phyloP scores from a whole-genome alignment of 495 filamentous ascomycete species.

The Pyrenopolyporus hunteri region DNA sequence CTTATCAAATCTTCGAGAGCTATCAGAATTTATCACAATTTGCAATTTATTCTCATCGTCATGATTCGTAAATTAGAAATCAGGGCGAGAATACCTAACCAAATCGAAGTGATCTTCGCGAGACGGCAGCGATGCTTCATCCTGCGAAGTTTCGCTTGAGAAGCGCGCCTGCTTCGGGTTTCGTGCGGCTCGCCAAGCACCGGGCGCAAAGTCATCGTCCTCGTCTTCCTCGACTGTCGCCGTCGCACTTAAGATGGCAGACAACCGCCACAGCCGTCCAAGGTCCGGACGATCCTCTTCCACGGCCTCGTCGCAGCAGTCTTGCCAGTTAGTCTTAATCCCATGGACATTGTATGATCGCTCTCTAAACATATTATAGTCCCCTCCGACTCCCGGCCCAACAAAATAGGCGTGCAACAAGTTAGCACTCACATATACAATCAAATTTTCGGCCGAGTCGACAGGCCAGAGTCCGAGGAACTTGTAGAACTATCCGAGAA shows the following conservation, averaged over 20 bases:
- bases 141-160: conserved; percentile 44
- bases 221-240: conserved; percentile 25
- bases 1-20: conserved; percentile 24
- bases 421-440: conserved; percentile 79
- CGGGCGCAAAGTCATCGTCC: conserved; percentile 34
- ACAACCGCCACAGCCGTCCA: conserved; percentile 38
- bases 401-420: conserved; percentile 94
- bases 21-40: conserved; percentile 18
- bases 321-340: conserved; percentile 42
- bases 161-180: conserved; percentile 46
- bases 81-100: background rate
- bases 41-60: no score
- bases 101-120: conserved; percentile 31
- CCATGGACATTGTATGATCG: conserved; percentile 25
- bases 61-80: conserved; percentile 19
- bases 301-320: conserved; percentile 38
- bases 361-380: conserved; percentile 48
- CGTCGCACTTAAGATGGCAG: conserved; percentile 46
- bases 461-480: conserved; percentile 61
- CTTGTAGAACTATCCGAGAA: conserved; percentile 73
- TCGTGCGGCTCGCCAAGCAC: conserved; percentile 50
- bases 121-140: conserved; percentile 47
- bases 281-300: conserved; percentile 20
- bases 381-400: conserved; percentile 70
- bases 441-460: conserved; percentile 72